Conservation (phyloP, 257 asterid species). For the Scutellaria baicalensis region DNA sequence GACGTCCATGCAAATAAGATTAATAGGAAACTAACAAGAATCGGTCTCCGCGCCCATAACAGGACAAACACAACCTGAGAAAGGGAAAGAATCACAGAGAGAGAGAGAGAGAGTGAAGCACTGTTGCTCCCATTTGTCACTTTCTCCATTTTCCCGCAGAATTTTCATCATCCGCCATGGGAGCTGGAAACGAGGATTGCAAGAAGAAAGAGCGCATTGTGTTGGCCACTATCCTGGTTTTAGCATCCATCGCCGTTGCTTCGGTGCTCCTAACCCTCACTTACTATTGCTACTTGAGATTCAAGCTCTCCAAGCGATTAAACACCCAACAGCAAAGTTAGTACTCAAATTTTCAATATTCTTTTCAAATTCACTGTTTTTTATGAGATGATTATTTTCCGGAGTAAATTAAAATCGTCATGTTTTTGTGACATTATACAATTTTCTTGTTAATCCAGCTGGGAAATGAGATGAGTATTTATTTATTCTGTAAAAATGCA, state of each 20-base stretch:
- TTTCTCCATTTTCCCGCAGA: not conserved
- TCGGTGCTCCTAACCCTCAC: slow-evolving; percentile 52
- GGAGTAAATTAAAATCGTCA: not conserved
- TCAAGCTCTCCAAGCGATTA: slow-evolving; percentile 54
- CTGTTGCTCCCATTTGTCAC: slow-evolving; percentile 8
- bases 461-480: not conserved
- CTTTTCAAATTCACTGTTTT: too few species aligned
- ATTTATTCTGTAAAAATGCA: not conserved
- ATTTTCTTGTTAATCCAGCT: slow-evolving; percentile 13
- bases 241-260: slow-evolving; percentile 59
- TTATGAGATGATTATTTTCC: not conserved
- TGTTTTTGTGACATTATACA: not conserved
- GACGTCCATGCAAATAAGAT: not conserved
- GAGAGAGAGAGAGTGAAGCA: slow-evolving; percentile 14
- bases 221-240: slow-evolving; percentile 37
- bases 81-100: not conserved
- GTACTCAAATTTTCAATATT: not conserved
- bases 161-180: not conserved
- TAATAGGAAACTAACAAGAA: not conserved
- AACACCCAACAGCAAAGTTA: slow-evolving; percentile 40
- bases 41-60: slow-evolving; percentile 31
- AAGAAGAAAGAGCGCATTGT: slow-evolving; percentile 50
- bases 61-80: slow-evolving; percentile 28
- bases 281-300: slow-evolving; percentile 71
- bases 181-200: slow-evolving; percentile 62